Evolutionary conservation across 148 eudicot genomes (phyloP).

Genomic region (Silene uniflora): DNA sequence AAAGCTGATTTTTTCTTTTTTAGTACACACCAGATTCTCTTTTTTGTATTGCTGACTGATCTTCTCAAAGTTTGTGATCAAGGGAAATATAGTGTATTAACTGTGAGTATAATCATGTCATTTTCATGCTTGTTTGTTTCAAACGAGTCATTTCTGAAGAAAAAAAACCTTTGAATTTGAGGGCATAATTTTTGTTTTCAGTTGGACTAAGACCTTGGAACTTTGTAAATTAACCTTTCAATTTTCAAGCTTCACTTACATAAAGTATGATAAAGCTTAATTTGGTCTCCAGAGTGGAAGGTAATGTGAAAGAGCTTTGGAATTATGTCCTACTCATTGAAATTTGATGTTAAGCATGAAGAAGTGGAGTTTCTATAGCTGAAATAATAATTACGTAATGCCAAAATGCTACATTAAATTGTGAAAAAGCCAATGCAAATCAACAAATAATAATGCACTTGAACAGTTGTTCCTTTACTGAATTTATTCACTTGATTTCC

Average conservation of each 20-base stretch:
- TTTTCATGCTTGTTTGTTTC: slow-evolving; percentile 19
- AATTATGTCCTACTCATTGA: neutral
- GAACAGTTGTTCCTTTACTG: neutral
- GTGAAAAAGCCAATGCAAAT: neutral
- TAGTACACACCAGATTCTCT: slow-evolving; percentile 27
- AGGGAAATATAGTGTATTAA: neutral
- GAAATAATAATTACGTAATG: slow-evolving; percentile 4
- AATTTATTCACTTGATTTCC: neutral
- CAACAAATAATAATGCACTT: neutral
- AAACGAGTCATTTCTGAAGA: slow-evolving; percentile 22
- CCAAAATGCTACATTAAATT: neutral
- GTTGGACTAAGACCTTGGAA: slow-evolving; percentile 11
- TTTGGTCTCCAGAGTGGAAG: neutral
- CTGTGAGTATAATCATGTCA: neutral
- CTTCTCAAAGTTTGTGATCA: slow-evolving; percentile 26
- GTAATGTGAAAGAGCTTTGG: slow-evolving; percentile 5
- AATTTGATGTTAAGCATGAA: slow-evolving; percentile 15
- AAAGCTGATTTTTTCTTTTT: slow-evolving; percentile 18
- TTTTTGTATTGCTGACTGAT: slow-evolving; percentile 20
- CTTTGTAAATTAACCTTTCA: neutral
- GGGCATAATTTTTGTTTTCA: slow-evolving; percentile 9
- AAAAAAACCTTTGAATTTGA: slow-evolving; percentile 15
- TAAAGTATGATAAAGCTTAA: slow-evolving; percentile 1
- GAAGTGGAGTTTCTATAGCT: slow-evolving; percentile 16
- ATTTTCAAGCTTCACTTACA: slow-evolving; percentile 7